Evolutionary conservation across 2,329 filamentous ascomycete species (phyloP), one percentile per base, ranked within the genome.

Genomic region (Ceratocystis lukuohia): DNA sequence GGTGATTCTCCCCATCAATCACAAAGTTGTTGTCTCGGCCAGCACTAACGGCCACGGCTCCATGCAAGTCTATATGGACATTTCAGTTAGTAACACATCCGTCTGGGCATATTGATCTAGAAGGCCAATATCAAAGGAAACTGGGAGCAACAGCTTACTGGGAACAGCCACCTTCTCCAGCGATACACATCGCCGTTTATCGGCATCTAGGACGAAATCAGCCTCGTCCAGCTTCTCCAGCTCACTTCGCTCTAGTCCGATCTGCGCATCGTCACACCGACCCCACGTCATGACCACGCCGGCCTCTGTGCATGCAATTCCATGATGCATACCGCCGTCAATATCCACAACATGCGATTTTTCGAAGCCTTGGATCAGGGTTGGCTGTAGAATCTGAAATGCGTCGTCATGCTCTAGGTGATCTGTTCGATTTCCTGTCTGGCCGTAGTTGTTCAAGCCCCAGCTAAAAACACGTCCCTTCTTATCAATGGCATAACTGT

Each of bases 401-500:
- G 78, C 20, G 80, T 74, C 22, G 88, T 81, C 61, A 82, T 74
- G 3, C 78, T 80, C 2, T 84, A 82, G 65, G 79, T 80, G 41
- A 79, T 76, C 68, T 88, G 78, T 53, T 25, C 79, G 76, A 68
- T 87, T 80, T 61, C 84, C 88, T 8, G 84, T 87, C 74, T 89
- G 83, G 64, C 84, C 85, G 72, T 84, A 89, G 72, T 84, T 87
- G 76, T 90, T 90, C 50, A 88, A 75, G 2, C 87, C 87, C 86
- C 87, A 90, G 0, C 81, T 78, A 75, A 82, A 88, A 20, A 88
- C 82, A 57, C 82, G 80, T n/a, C 82, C 85, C 15, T 80, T 80
- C 56, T 80, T 79, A 71, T 83, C 80, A 62, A 89, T 80, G n/a
- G 85, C 86, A 69, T 90, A 88, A 66, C 82, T 85, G 73, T 89